These are phyloP conservation scores for Silene uniflora DNA, from an alignment of 148 eudicot genomes.

Conservation along the genomic window DNA sequence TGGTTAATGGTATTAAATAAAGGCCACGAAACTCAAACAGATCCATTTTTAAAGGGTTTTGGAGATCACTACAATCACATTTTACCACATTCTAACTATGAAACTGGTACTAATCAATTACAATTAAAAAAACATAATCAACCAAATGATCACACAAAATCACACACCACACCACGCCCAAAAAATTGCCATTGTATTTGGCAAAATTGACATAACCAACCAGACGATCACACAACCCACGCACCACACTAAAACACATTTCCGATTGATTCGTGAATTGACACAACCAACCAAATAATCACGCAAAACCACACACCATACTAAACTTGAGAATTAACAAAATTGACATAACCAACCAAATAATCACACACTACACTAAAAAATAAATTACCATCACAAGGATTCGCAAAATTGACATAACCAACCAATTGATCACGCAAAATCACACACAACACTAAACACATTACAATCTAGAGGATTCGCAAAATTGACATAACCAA, in stretches of 20 bases:
- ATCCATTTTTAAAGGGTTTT: background rate
- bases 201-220: background rate
- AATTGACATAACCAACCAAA: conserved; percentile 59
- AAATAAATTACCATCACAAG: too few relatives aligned
- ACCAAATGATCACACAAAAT: conserved; percentile 1
- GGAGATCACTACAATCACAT: background rate
- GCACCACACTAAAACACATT: too few relatives aligned
- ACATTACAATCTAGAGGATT: too few relatives aligned
- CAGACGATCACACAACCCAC: background rate
- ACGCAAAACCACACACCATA: background rate
- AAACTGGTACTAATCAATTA: too few relatives aligned
- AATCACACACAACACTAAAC: background rate
- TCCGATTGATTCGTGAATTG: too few relatives aligned
- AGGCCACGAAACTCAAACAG: too few relatives aligned
- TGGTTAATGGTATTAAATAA: too few relatives aligned
- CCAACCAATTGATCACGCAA: background rate
- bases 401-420: background rate
- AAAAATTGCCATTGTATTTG: too few relatives aligned
- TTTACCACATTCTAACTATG: too few relatives aligned
- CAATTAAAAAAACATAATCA: background rate
- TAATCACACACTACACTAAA: too few relatives aligned
- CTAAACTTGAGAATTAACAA: background rate
- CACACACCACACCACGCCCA: background rate
- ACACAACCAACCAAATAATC: conserved; percentile 42
- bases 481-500: background rate